These are phyloP conservation scores for Penicillium herquei DNA, from an alignment of 495 filamentous ascomycete species.

Conservation along the genomic window DNA sequence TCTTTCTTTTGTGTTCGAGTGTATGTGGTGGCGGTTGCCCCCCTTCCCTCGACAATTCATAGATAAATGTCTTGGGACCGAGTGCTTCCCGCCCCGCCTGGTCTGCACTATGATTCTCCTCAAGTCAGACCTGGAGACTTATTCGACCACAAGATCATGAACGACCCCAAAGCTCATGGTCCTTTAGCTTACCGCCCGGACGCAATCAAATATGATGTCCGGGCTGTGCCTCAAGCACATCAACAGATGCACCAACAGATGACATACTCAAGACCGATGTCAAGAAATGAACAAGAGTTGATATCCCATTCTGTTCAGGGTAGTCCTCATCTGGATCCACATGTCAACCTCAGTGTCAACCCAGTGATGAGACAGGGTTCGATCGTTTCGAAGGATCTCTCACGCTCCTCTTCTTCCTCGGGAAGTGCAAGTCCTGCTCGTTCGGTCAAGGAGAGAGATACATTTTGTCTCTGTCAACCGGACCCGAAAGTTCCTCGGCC, in stretches of 20 bases:
- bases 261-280: conserved; percentile 20
- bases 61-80: conserved; percentile 56
- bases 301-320: too few relatives aligned
- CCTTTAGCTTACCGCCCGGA: conserved; percentile 13
- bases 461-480: conserved; percentile 88
- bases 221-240: conserved; percentile 28
- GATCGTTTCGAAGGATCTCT: conserved; percentile 12
- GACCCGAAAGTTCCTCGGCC: conserved; percentile 92
- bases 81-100: conserved; percentile 51
- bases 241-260: conserved; percentile 21
- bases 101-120: conserved; percentile 44
- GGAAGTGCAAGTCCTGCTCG: conserved; percentile 39
- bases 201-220: conserved; percentile 19
- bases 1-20: conserved; percentile 5
- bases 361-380: conserved; percentile 5
- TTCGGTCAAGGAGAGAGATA: conserved; percentile 37
- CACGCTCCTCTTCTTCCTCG: conserved; percentile 28
- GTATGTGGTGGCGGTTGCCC: conserved; percentile 10
- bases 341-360: conserved; percentile 7
- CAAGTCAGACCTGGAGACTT: conserved; percentile 39
- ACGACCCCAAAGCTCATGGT: conserved; percentile 29
- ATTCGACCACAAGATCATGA: conserved; percentile 54
- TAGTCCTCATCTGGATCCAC: too few relatives aligned
- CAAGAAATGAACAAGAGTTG: conserved; percentile 10
- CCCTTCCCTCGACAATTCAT: conserved; percentile 4